Evolutionary conservation across 257 asterid species (phyloP).

Genomic region (Nicotiana paniculata): DNA sequence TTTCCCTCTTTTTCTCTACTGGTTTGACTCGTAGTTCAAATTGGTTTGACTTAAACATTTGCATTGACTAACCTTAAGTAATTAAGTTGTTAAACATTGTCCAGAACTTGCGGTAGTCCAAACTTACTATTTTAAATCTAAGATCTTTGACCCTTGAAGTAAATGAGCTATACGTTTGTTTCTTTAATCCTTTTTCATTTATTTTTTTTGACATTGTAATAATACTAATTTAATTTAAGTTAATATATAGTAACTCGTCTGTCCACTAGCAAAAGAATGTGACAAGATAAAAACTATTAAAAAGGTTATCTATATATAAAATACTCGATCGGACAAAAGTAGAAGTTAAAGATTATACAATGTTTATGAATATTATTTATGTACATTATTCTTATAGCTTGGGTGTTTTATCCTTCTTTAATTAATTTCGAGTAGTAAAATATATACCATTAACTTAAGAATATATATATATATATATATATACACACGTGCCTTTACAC

Average conservation of each 20-base stretch:
- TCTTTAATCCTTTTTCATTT: background rate
- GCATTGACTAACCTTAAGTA: background rate
- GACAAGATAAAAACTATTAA: background rate
- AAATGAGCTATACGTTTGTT: background rate
- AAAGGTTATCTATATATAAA: background rate
- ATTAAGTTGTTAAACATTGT: background rate
- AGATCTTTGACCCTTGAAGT: background rate
- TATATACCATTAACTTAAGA: background rate
- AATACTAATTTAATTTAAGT: background rate
- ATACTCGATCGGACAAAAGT: background rate
- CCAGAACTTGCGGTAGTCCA: background rate
- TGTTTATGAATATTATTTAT: background rate
- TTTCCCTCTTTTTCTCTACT: background rate
- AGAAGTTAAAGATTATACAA: background rate
- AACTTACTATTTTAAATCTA: background rate
- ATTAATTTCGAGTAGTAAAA: background rate
- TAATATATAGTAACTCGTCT: background rate
- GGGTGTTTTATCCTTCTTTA: background rate
- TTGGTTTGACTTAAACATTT: background rate
- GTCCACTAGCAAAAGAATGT: background rate
- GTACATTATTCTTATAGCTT: background rate
- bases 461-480: background rate
- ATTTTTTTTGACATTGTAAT: background rate
- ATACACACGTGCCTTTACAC: too few relatives aligned
- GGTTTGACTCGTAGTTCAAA: background rate